Evolutionary conservation across 306 rosid species (phyloP).

Genomic region (Ceratonia siliqua): DNA sequence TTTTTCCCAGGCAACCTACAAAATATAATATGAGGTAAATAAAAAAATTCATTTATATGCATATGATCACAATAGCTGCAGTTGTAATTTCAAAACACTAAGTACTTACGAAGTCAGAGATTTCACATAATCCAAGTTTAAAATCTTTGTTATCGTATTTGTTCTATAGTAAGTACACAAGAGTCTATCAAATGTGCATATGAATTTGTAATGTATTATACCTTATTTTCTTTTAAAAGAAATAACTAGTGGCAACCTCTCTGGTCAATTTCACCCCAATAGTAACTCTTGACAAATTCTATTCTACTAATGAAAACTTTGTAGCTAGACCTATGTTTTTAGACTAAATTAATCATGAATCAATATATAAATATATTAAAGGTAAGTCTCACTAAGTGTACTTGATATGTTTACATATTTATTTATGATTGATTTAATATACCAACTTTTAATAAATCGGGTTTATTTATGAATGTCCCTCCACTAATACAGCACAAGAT

Average conservation of each 20-base stretch:
- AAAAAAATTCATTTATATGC: not conserved
- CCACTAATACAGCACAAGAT: constrained; percentile 5
- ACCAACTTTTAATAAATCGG: too few relatives aligned
- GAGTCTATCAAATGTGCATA: not conserved
- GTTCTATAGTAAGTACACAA: not conserved
- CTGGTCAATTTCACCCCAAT: constrained; percentile 5
- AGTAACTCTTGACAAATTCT: constrained; percentile 26
- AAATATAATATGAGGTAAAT: constrained; percentile 11
- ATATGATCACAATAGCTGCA: not conserved
- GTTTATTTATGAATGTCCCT: too few relatives aligned
- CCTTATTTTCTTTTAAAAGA: not conserved
- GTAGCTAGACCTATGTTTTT: too few relatives aligned
- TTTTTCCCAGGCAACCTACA: constrained; percentile 87
- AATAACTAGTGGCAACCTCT: not conserved
- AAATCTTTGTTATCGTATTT: not conserved
- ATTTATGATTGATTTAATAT: too few relatives aligned
- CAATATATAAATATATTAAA: too few relatives aligned
- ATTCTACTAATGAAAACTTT: too few relatives aligned
- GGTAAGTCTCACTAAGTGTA: too few relatives aligned
- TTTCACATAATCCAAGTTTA: not conserved
- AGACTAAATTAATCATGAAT: too few relatives aligned
- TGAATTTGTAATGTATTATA: not conserved
- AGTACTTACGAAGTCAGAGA: not conserved
- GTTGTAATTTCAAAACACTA: not conserved
- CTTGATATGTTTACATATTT: too few relatives aligned